Evolutionary conservation across 345 rosid genomes (phyloP), one percentile per base, ranked within the genome.

Genomic region (Carallia pectinifolia): DNA sequence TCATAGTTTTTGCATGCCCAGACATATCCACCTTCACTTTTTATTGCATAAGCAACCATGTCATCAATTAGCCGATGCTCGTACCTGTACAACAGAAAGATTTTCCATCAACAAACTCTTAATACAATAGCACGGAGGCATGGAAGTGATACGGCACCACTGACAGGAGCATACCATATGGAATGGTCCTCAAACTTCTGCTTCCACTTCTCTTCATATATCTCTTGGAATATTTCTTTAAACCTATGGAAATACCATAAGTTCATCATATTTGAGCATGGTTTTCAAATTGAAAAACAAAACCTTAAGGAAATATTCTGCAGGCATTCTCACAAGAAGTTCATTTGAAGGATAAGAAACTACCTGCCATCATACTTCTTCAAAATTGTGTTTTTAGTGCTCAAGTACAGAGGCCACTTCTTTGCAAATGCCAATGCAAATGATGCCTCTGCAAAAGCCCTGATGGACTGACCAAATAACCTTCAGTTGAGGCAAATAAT

Each of bases 1-100:
- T 95, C 99, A 27, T 95, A 95, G 76, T 95, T 95, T 85, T 95
- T 95, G 86, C 99, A 95, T 19, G 99, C 97, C 97, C 99, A 95
- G 13, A 90, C 96, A 87, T 91, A 95, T 73, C 99, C 97, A 30
- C 99, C 99, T 66, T 89, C 97, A 64, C 99, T 95, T 84, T 95
- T 95, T 63, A 95, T 1, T 18, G 89, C 96, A 78, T 95, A 95
- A 68, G 99, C 99, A 56, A 95, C 97, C 99, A 95, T 95, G 77
- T 95, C 97, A 83, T 95, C 99, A 58, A 95, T 95, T 66, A 95
- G 74, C n/a, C 97, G 97, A 70, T 95, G 99, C 83, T 91, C 99
- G 70, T 95, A 95, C 99, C 97, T 95, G 71, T 71, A 55, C n/a
- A 36, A 1, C 73, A 70, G 23, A 55, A 61, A 6, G n/a, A 29